Evolutionary conservation across 2,329 filamentous ascomycete species (phyloP), one percentile per base, ranked within the genome.

Genomic region (Elsinoe arachidis): DNA sequence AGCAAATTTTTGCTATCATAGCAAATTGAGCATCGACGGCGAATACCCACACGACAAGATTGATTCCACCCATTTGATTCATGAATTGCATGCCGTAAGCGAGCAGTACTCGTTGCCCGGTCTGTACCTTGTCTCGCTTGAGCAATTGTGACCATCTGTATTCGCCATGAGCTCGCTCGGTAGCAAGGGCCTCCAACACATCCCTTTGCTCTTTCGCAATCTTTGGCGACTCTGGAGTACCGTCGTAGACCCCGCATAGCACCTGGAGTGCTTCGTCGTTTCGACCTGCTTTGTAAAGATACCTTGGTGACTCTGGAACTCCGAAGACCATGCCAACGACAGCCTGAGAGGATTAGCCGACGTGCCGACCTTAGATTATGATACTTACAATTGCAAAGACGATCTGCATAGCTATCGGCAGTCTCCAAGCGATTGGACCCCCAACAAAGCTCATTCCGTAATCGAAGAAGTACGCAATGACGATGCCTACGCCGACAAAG

Each of bases 331-430:
- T 63, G 26, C 72, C 57, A 21, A 74, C 69, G 33, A 77, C 73
- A 17, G 71, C 43, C 63, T 65, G 17, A 12, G 15, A 15, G 43
- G 43, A 15, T 67, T 53, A 10, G 64, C 64, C 54, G 64, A 66
- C 9, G 10, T 53, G n/a, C 44, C 44, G 15, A 2, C 5, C 1
- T 14, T 11, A 14, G 5, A 26, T 14, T 5, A 14, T 2, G 3
- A 17, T 6, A 55, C 61, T 44, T 55, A 71, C 63, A 21, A 74
- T 58, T 1, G 70, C 69, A 41, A 74, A 73, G 21, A 77, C 61
- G 15, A 73, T 68, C 60, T 78, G 76, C 56, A 71, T 76, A 3
- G 73, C 74, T 41, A 78, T 73, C 0, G 76, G 76, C 0, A 78
- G 58, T 14, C 76, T 65, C 76, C 76, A 78, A 2, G 72, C 73